Conservation (phyloP, 768 basidiomycete species). For the Mycena belliarum region DNA sequence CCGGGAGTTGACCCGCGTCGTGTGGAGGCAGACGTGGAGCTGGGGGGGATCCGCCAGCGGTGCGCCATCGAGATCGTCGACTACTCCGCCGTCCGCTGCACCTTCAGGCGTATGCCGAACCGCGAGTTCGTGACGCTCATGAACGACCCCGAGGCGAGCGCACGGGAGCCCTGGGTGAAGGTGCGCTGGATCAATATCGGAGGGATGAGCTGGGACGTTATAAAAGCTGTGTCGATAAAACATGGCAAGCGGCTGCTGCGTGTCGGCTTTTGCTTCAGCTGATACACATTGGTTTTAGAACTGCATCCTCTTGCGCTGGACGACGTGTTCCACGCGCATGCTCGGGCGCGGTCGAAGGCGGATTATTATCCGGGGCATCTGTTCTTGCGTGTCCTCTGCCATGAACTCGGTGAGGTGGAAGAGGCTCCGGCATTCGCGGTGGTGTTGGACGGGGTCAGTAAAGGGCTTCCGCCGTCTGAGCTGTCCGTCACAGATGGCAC, state of each 20-base stretch:
- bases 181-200: conserved; percentile 77
- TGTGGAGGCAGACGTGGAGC: conserved; percentile 51
- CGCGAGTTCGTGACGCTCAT: conserved; percentile 57
- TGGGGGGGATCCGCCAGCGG: conserved; percentile 55
- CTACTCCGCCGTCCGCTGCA: conserved; percentile 59
- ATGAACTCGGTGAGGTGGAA: conserved; percentile 48
- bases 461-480: conserved; percentile 28
- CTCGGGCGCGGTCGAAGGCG: conserved; percentile 59
- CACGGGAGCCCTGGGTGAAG: conserved; percentile 59
- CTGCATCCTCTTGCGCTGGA: conserved; percentile 74
- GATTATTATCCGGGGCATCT: conserved; percentile 74
- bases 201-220: conserved; percentile 70
- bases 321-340: conserved; percentile 59
- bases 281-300: conserved; percentile 37
- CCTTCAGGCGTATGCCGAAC: conserved; percentile 56
- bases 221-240: conserved; percentile 63
- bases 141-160: conserved; percentile 40
- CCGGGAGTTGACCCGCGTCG: conserved; percentile 71
- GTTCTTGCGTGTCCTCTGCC: conserved; percentile 70
- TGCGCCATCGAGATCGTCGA: conserved; percentile 68
- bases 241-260: conserved; percentile 45
- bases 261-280: not conserved
- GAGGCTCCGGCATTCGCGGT: conserved; percentile 14
- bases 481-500: conserved; percentile 33
- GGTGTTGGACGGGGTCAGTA: not conserved